Evolutionary conservation across 1,284 basidiomycete species (phyloP), one percentile per base, ranked within the genome.

Genomic region (Tausonia pullulans): DNA sequence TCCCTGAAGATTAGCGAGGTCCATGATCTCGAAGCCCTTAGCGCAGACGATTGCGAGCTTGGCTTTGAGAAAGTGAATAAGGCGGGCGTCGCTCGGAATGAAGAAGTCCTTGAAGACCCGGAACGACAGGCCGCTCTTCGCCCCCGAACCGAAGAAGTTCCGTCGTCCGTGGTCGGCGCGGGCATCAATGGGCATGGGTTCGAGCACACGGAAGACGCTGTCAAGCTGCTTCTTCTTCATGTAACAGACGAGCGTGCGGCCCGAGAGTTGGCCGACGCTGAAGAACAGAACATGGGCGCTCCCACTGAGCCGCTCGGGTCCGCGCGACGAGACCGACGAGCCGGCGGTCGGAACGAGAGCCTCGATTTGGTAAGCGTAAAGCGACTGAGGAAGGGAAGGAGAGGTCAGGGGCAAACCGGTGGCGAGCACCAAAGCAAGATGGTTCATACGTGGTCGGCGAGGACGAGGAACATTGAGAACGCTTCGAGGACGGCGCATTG

Each of bases 1-100:
- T 71, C 89, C 91, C 76, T 89, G 87, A 75, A 90, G 85, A 71
- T 87, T 91, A 49, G 84, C 83, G 46, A 98, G 80, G 74, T 96
- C 89, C 89, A 97, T 96, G 71, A 97, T 95, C 77, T 95, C 90
- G 71, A 97, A 95, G n/a, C 90, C 92, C 72, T 89, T 92, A 2
- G 87, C 83, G 70, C 92, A 94, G 45, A 95, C 82, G 65, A 98
- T 88, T 5, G 90, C 91, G 66, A 98, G 86, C 76, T 87, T 90
- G 43, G 88, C 86, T 73, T 90, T 90, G 67, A 96, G 80, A 79
- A 97, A 98, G 70, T 93, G 86, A 59, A 97, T 80, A 70, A 89
- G 87, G 68, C 84, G 88, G 0, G 91, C 88, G 72, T 95, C 92
- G 0, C 87, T 90, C 0, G 90, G 87, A 58, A 96, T 79, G 81